Base-by-base conservation (phyloP, 495 filamentous ascomycete genomes). In the Penicillium ucsense region DNA sequence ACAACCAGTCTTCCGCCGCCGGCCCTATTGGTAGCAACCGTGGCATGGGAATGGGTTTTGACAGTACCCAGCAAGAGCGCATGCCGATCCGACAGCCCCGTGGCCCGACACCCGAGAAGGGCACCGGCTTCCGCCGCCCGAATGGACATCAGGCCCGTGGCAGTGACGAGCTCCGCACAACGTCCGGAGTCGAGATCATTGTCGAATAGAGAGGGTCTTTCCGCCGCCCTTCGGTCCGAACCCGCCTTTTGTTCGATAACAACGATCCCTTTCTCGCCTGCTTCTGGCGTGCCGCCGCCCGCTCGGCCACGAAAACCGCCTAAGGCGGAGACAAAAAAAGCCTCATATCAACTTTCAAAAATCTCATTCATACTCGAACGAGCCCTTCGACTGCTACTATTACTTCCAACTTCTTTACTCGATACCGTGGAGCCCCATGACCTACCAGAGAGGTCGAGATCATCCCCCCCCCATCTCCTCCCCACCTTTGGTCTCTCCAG, bases 21-120 rank as follows among this genome's bases (percentile, higher is more conserved):
- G 89, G 87, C 2, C 80, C 88, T 35, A 95, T 94, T 58, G 88
- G 89, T 51, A 89, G 89, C 65, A 89, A 94, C 61, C 81, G 89
- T 51, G 80, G 86, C 28, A 76, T 75, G 53, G 84, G 81, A 59
- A 74, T 80, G 39, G 71, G 68, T 54, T 82, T 77, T 64, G 82
- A 86, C 50, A 77, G 76, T 46, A 75, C 74, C 50, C 75, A 76
- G 44, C 79, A 82, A 50, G 83, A 82, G 61, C 72, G 78, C 52
- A 77, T 82, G 49, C 86, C 87, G 41, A 80, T 90, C 52, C 76
- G 89, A 51, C 88, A 94, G 64, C 88, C 89, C 41, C 80, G 84
- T 56, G 88, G 87, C 35, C 88, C 89, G 31, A 70, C 78, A 40
- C 74, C 75, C 35, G 89, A 94, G 51, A 89, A 89, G 68, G 80